A percentile compares a stretch with the other conserved stretches of the same genome.
These are phyloP conservation scores for Apiospora koreana DNA, from an alignment of 2,329 filamentous ascomycete genomes.

Conservation along the genomic window DNA sequence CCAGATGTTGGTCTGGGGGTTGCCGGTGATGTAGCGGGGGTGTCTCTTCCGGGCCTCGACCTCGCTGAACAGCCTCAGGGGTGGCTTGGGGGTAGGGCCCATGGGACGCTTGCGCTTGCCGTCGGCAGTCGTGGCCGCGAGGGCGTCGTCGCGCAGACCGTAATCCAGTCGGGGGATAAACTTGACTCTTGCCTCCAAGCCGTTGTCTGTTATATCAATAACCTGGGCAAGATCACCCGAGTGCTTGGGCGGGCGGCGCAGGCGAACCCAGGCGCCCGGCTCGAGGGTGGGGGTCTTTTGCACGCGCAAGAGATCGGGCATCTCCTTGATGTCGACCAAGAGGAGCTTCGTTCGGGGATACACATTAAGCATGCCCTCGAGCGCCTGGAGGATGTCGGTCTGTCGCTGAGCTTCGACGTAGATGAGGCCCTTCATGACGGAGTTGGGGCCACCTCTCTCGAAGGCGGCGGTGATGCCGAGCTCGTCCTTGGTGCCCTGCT, in stretches of 20 bases:
- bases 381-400: constrained; percentile 78
- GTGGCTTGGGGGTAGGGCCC: constrained; percentile 66
- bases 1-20: constrained; percentile 78
- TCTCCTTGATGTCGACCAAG: constrained; percentile 92
- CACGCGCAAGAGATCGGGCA: constrained; percentile 92
- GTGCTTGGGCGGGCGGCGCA: constrained; percentile 79
- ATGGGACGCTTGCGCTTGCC: constrained; percentile 79
- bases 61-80: constrained; percentile 90
- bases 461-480: constrained; percentile 88
- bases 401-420: constrained; percentile 91
- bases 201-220: constrained; percentile 89
- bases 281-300: constrained; percentile 83
- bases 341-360: constrained; percentile 87
- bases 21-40: constrained; percentile 61
- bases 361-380: constrained; percentile 84
- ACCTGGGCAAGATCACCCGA: constrained; percentile 89
- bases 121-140: constrained; percentile 49
- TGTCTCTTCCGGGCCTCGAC: constrained; percentile 88
- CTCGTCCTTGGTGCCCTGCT: constrained; percentile 74
- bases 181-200: constrained; percentile 81
- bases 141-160: constrained; percentile 75
- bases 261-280: constrained; percentile 88
- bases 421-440: constrained; percentile 88
- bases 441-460: constrained; percentile 77
- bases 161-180: constrained; percentile 93